Base-by-base conservation (phyloP, 2,329 filamentous ascomycete species). In the Arachnomyces sp. region DNA sequence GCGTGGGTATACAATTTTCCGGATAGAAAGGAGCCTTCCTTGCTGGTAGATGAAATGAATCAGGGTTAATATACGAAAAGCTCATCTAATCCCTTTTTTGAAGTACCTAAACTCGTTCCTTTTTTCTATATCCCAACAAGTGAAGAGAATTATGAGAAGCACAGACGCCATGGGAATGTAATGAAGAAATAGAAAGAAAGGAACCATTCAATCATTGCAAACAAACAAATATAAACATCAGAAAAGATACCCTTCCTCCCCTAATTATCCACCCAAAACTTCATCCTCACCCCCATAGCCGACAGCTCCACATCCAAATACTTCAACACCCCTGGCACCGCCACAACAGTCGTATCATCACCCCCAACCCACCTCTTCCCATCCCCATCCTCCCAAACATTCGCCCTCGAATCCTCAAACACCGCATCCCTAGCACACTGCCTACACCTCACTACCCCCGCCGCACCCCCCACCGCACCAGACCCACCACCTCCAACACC, bases 241-340 rank as follows among this genome's bases (percentile, higher is more conserved):
- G 11, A 40, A 43, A 17, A 31, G 15, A 9, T 36, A 16, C 34
- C 6, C 15, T 8, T 17, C 14, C 13, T 20, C 12, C 8, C n/a
- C 11, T 13, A 66, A 49, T 66, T 64, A 46, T 71, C 69, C 33
- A 96, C 83, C 61, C 82, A 82, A 60, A 94, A 96, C 72, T 87
- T 94, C 67, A 98, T 77, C 67, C 88, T 83, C 39, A 98, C 82
- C 39, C 92, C 92, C 92, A 98, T 98, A 41, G 88, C 88, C 28
- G 89, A 86, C 53, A 98, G 69, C 66, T 98, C 92, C 14, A 94
- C 89, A 65, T 98, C 92, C 50, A 98, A 67, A 68, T 84, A 96
- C 66, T 85, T 87, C 61, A 98, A 68, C 40, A 94, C 92, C 48
- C 89, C 90, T 0, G 92, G 92, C 12, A 98, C 85, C 39, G 88